Conservation (phyloP, 202 grass and related monocot genomes). For the Schoenoplectus triqueter region DNA sequence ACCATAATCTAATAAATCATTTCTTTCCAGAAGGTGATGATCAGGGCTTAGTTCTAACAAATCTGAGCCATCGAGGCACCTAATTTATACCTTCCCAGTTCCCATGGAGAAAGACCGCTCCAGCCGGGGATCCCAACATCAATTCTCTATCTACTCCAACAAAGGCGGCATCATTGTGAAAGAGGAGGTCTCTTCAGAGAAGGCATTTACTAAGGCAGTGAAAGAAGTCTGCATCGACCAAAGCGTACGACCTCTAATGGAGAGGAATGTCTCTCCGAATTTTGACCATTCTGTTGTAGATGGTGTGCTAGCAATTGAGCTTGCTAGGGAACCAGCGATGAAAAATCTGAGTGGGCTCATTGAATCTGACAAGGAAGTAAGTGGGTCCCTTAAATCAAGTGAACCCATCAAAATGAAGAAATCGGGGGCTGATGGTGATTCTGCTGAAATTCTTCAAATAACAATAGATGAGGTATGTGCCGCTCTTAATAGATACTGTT, state of each 20-base stretch:
- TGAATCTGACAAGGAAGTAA: slow-evolving; percentile 2
- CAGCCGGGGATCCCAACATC: slow-evolving; percentile 25
- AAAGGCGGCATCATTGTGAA: slow-evolving; percentile 42
- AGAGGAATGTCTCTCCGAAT: slow-evolving; percentile 37
- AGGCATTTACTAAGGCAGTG: slow-evolving; percentile 35
- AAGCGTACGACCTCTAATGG: slow-evolving; percentile 14
- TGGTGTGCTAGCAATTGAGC: slow-evolving; percentile 32
- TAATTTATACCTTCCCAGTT: background rate
- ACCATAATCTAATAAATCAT: slow-evolving; percentile 5
- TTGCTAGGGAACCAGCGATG: background rate
- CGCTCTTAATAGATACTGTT: background rate
- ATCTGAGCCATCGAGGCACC: background rate
- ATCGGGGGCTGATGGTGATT: slow-evolving; percentile 16
- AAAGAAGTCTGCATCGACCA: slow-evolving; percentile 32
- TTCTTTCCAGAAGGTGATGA: slow-evolving; percentile 29
- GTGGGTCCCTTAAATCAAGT: background rate
- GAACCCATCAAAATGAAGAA: slow-evolving; percentile 31
- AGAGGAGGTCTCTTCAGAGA: slow-evolving; percentile 36
- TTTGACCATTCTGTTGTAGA: slow-evolving; percentile 41
- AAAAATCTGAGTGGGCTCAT: slow-evolving; percentile 17
- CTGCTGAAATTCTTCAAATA: background rate
- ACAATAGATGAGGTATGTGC: background rate
- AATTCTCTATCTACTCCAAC: slow-evolving; percentile 45
- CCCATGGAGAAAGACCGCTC: slow-evolving; percentile 38
- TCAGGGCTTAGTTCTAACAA: slow-evolving; percentile 10